Evolutionary conservation across 305 asterid genomes (phyloP).

Genomic region (Fraxinus sp.): DNA sequence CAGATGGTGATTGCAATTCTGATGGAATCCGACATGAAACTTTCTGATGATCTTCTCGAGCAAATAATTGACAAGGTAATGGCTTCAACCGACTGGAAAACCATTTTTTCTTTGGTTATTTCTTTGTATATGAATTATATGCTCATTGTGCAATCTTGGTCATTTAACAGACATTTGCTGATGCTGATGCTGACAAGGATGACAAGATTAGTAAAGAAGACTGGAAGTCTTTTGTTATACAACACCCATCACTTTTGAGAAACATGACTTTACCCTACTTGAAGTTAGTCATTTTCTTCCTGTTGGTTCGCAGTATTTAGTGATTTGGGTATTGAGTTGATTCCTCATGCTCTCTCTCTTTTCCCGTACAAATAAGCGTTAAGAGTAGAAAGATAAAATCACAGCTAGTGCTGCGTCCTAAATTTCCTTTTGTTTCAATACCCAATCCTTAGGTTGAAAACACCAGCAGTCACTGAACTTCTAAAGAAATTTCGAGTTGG

Average conservation of each 20-base stretch:
- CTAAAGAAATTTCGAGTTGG: background rate
- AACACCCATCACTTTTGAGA: slow-evolving; percentile 32
- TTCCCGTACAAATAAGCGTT: background rate
- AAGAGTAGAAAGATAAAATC: background rate
- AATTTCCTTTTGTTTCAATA: background rate
- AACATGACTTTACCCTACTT: slow-evolving; percentile 43
- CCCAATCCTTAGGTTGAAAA: background rate
- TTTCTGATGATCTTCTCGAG: slow-evolving; percentile 73
- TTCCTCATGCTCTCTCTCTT: background rate
- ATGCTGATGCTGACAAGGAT: slow-evolving; percentile 68
- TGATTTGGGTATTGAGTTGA: background rate
- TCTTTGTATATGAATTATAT: background rate
- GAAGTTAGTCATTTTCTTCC: slow-evolving; percentile 27
- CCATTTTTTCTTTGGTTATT: background rate
- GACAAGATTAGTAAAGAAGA: slow-evolving; percentile 65
- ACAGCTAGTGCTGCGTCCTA: background rate
- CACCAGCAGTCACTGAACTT: background rate
- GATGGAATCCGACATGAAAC: slow-evolving; percentile 61
- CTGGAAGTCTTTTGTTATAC: slow-evolving; percentile 55
- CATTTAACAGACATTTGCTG: slow-evolving; percentile 59
- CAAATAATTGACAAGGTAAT: slow-evolving; percentile 70
- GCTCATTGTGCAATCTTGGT: background rate
- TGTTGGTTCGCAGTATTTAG: background rate
- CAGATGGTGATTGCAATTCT: slow-evolving; percentile 85
- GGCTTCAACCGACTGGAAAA: background rate